Conservation (phyloP, 345 rosid species). For the Clausena lansium region DNA sequence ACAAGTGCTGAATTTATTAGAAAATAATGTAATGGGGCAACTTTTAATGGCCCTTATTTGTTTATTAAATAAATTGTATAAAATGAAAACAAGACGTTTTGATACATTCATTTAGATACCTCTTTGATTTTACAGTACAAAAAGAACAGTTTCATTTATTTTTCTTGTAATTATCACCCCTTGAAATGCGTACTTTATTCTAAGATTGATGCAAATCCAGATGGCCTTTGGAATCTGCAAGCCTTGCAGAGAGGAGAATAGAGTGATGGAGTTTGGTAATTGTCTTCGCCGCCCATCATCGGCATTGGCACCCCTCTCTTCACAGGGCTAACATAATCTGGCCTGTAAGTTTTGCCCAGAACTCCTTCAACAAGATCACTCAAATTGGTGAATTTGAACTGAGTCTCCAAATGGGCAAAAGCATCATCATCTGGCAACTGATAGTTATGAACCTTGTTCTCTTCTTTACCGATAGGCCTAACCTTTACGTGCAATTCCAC, state of each 20-base stretch:
- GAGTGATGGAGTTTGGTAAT: slow-evolving; percentile 55
- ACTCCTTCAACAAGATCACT: slow-evolving; percentile 65
- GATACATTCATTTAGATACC: slow-evolving; percentile 6
- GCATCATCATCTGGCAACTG: slow-evolving; percentile 51
- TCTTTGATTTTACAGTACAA: background rate
- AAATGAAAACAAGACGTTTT: background rate
- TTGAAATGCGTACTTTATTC: slow-evolving; percentile 2
- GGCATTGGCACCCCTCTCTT: slow-evolving; percentile 74
- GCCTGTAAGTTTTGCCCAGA: slow-evolving; percentile 66
- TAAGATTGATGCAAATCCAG: slow-evolving; percentile 6
- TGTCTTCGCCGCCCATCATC: slow-evolving; percentile 68
- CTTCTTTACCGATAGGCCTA: slow-evolving; percentile 54
- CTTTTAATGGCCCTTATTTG: slow-evolving; percentile 2
- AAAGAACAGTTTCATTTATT: background rate
- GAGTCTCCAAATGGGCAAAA: slow-evolving; percentile 73
- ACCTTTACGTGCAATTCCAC: slow-evolving; percentile 47
- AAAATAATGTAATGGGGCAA: background rate
- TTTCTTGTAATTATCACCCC: slow-evolving; percentile 1
- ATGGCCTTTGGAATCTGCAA: slow-evolving; percentile 45
- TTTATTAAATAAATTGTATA: slow-evolving; percentile 1
- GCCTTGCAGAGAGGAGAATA: slow-evolving; percentile 48
- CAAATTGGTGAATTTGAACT: slow-evolving; percentile 47
- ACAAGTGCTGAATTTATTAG: background rate
- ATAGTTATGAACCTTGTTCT: slow-evolving; percentile 56
- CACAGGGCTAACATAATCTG: slow-evolving; percentile 56